These are phyloP conservation scores for Pogostemon cablin DNA, from an alignment of 257 asterid genomes.

Conservation along the genomic window DNA sequence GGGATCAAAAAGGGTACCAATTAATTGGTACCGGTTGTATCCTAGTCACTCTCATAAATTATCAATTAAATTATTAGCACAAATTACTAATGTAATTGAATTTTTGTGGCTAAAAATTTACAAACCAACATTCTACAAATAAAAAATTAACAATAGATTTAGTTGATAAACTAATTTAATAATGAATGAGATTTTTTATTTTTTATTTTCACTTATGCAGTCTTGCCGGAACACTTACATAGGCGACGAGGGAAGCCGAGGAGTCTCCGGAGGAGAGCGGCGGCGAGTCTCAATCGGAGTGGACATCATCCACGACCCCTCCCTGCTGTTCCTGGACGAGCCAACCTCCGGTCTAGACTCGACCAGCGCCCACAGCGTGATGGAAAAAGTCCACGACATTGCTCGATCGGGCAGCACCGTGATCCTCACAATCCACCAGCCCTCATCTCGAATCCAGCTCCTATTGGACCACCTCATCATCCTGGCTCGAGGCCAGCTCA, in stretches of 20 bases:
- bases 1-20: too few species aligned
- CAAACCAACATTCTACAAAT: too few species aligned
- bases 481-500: conserved; percentile 84
- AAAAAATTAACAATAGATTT: too few species aligned
- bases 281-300: conserved; percentile 84
- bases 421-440: conserved; percentile 85
- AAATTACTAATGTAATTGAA: too few species aligned
- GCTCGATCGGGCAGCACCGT: conserved; percentile 81
- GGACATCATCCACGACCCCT: conserved; percentile 86
- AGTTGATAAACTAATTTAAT: too few species aligned
- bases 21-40: too few species aligned
- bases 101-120: too few species aligned
- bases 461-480: conserved; percentile 76
- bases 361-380: conserved; percentile 84
- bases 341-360: conserved; percentile 92
- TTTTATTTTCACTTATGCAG: conserved; percentile 34
- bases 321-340: conserved; percentile 75
- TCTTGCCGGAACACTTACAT: conserved; percentile 76
- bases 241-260: conserved; percentile 91
- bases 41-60: too few species aligned
- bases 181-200: too few species aligned
- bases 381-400: conserved; percentile 77
- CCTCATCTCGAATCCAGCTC: conserved; percentile 70
- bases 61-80: too few species aligned
- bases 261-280: conserved; percentile 91